Percentiles rank a stretch among this genome's conserved stretches.
phyloP scores from a whole-genome alignment of 306 rosid species.

The Trifolium pratense region DNA sequence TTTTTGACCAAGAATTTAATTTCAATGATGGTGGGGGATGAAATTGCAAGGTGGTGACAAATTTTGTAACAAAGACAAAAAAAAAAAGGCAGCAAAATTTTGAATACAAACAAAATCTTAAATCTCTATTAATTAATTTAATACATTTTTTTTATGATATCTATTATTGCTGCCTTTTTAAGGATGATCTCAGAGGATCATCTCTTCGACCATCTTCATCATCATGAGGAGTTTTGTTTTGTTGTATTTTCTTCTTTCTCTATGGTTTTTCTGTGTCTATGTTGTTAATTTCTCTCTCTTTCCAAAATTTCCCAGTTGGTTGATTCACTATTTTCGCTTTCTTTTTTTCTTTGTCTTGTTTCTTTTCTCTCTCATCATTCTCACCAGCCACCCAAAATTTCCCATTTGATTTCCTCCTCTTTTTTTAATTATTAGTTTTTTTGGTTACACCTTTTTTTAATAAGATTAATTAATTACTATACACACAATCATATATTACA shows the following conservation, averaged over 20 bases:
- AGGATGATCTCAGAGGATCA: constrained; percentile 87
- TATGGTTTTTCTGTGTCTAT: constrained; percentile 7
- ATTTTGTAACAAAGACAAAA: constrained; percentile 55
- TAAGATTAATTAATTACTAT: neutral
- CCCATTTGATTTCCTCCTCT: constrained; percentile 2
- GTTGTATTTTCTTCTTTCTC: constrained; percentile 31
- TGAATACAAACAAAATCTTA: constrained; percentile 39
- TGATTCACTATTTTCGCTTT: constrained; percentile 24
- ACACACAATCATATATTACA: too few relatives aligned
- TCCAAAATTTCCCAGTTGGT: constrained; percentile 21
- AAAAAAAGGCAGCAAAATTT: constrained; percentile 83
- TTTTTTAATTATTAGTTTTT: neutral
- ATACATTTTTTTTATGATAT: neutral
- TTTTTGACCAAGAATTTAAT: neutral
- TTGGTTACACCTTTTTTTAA: too few relatives aligned
- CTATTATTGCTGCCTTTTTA: constrained; percentile 69
- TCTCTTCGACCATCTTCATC: constrained; percentile 82
- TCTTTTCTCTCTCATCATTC: constrained; percentile 56
- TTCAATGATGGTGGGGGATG: constrained; percentile 35
- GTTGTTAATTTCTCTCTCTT: constrained; percentile 31
- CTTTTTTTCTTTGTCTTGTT: constrained; percentile 16
- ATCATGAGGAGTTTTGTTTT: constrained; percentile 20
- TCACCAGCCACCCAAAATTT: constrained; percentile 54
- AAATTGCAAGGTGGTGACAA: constrained; percentile 39
- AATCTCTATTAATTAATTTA: neutral